Evolutionary conservation across 441 rosid genomes (phyloP).

Genomic region (Eruca vesicaria): DNA sequence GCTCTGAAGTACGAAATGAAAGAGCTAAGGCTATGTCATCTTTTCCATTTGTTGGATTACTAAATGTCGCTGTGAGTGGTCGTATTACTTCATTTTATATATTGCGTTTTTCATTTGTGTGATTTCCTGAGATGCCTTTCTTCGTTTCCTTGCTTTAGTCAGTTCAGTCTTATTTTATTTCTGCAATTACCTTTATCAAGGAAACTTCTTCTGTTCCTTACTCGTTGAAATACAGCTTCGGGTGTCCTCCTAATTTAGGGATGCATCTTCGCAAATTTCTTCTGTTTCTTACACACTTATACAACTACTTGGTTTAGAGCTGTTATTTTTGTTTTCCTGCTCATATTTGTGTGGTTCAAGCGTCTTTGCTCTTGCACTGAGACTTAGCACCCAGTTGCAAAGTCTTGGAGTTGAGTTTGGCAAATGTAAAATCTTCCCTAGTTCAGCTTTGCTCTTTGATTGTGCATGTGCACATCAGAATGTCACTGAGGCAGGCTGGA

Average conservation of each 20-base stretch:
- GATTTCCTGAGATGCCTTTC: slow-evolving; percentile 1
- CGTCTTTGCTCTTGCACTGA: slow-evolving; percentile 13
- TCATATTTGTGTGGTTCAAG: slow-evolving; percentile 3
- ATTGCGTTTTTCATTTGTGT: slow-evolving; percentile 1
- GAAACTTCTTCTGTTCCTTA: background rate
- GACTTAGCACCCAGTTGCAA: slow-evolving; percentile 35
- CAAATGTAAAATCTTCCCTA: slow-evolving; percentile 10
- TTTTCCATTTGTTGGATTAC: slow-evolving; percentile 70
- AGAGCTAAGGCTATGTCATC: slow-evolving; percentile 47
- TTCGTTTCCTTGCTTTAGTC: slow-evolving; percentile 3
- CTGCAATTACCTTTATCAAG: background rate
- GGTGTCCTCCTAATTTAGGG: background rate
- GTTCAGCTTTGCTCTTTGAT: slow-evolving; percentile 34
- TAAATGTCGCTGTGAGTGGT: slow-evolving; percentile 89
- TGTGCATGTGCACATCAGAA: slow-evolving; percentile 16
- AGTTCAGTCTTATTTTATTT: background rate
- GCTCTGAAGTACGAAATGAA: slow-evolving; percentile 34
- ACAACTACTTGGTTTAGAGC: background rate
- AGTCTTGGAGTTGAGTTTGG: slow-evolving; percentile 24
- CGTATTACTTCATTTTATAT: slow-evolving; percentile 7
- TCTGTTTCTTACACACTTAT: background rate
- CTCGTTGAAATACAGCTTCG: background rate
- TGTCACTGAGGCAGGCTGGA: slow-evolving; percentile 34
- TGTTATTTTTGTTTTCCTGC: background rate
- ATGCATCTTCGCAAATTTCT: slow-evolving; percentile 11